Conservation (phyloP, 2,329 filamentous ascomycete genomes). For the Colletotrichum zoysiae region DNA sequence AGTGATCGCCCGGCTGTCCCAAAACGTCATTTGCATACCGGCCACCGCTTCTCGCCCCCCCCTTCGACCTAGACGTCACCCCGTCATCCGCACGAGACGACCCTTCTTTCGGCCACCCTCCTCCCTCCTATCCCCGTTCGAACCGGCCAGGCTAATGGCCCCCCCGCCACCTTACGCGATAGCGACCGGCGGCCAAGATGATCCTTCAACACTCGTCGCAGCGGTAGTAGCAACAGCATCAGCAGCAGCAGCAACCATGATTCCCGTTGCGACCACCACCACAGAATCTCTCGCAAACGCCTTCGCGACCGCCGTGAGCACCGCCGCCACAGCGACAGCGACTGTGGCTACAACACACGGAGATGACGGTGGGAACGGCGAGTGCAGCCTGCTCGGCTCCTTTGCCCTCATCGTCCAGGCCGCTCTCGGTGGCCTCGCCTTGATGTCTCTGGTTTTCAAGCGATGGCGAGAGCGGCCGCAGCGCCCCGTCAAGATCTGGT, state of each 20-base stretch:
- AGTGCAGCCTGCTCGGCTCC: conserved; percentile 88
- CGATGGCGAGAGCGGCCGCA: conserved; percentile 92
- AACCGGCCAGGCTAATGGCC: conserved; percentile 34
- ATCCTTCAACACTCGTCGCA: conserved; percentile 32
- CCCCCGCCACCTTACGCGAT: conserved; percentile 39
- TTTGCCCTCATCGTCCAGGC: conserved; percentile 93
- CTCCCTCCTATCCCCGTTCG: conserved; percentile 26
- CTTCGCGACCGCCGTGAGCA: conserved; percentile 48
- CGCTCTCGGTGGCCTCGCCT: conserved; percentile 84
- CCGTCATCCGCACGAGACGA: conserved; percentile 23
- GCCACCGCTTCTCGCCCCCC: conserved; percentile 24
- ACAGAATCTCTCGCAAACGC: conserved; percentile 43
- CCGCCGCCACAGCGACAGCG: conserved; percentile 48
- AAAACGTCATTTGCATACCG: conserved; percentile 40
- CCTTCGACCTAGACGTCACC: conserved; percentile 31
- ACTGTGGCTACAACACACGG: conserved; percentile 47
- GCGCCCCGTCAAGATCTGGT: conserved; percentile 95
- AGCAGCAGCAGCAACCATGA: conserved; percentile 28
- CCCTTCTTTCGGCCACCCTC: conserved; percentile 13
- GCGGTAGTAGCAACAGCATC: conserved; percentile 28
- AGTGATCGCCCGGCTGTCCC: conserved; percentile 13
- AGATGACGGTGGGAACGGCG: conserved; percentile 67
- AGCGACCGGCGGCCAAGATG: conserved; percentile 38
- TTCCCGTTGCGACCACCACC: conserved; percentile 31
- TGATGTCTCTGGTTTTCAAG: conserved; percentile 92